These are phyloP conservation scores for Saccharomyces hybrid DNA, from an alignment of 1,139 yeast genomes.

Conservation along the genomic window DNA sequence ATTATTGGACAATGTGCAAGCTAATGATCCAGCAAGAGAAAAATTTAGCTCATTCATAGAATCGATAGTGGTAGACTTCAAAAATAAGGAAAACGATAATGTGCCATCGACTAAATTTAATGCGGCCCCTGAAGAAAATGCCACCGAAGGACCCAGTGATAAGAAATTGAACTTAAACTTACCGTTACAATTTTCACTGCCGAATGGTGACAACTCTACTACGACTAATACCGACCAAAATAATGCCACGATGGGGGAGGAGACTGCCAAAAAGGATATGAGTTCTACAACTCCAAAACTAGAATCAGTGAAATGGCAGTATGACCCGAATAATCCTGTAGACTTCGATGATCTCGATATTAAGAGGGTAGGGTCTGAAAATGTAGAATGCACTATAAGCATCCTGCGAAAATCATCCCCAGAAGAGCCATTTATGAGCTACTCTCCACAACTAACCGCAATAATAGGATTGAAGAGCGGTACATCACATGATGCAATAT, in stretches of 20 bases:
- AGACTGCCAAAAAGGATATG: background rate
- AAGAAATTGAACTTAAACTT: background rate
- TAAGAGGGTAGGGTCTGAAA: conserved; percentile 58
- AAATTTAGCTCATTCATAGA: conserved; percentile 78
- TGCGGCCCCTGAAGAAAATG: background rate
- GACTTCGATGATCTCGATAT: conserved; percentile 79
- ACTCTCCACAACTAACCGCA: conserved; percentile 52
- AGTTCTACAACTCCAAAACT: background rate
- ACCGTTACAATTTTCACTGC: background rate
- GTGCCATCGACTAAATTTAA: background rate
- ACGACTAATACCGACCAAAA: background rate
- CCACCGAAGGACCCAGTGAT: background rate
- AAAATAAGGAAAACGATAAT: conserved; percentile 8
- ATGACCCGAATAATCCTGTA: conserved; percentile 37
- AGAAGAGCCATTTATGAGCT: conserved; percentile 37
- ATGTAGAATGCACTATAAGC: conserved; percentile 58
- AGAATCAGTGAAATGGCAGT: conserved; percentile 55
- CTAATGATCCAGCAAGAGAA: conserved; percentile 38
- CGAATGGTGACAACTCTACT: background rate
- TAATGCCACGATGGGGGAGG: background rate
- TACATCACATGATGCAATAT: conserved; percentile 74
- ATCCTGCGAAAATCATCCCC: conserved; percentile 65
- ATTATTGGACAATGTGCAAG: conserved; percentile 43
- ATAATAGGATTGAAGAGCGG: conserved; percentile 64
- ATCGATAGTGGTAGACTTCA: conserved; percentile 74